phyloP scores from a whole-genome alignment of 2,329 filamentous ascomycete genomes.

The Fusarium abutilonis region DNA sequence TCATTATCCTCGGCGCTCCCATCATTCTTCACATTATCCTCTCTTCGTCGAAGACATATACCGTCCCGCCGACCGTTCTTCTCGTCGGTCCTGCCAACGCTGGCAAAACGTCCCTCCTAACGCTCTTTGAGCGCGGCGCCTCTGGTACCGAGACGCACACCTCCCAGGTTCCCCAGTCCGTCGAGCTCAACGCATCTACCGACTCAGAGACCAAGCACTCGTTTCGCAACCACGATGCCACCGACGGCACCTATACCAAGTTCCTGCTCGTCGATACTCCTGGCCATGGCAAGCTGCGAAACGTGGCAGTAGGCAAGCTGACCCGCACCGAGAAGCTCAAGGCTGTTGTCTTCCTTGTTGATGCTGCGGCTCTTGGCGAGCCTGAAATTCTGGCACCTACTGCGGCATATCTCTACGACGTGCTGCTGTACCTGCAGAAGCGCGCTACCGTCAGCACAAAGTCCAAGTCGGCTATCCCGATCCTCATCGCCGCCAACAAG shows the following conservation, averaged over 20 bases:
- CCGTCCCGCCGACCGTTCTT: slow-evolving; percentile 78
- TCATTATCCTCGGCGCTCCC: slow-evolving; percentile 78
- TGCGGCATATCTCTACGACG: slow-evolving; percentile 87
- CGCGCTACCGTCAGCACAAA: slow-evolving; percentile 61
- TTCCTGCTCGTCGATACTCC: slow-evolving; percentile 89
- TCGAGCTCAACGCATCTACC: slow-evolving; percentile 66
- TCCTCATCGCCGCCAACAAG: slow-evolving; percentile 94
- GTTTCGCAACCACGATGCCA: slow-evolving; percentile 66
- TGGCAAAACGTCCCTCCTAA: slow-evolving; percentile 91
- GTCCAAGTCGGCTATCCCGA: slow-evolving; percentile 63
- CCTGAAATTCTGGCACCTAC: slow-evolving; percentile 73
- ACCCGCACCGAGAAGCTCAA: slow-evolving; percentile 61
- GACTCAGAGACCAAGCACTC: slow-evolving; percentile 55
- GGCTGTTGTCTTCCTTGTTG: slow-evolving; percentile 88
- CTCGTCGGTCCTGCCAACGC: slow-evolving; percentile 82
- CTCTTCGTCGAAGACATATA: slow-evolving; percentile 72
- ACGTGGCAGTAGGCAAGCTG: slow-evolving; percentile 68
- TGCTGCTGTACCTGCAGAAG: slow-evolving; percentile 85
- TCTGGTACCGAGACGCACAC: slow-evolving; percentile 62
- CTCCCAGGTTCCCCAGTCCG: slow-evolving; percentile 59
- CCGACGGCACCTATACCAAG: slow-evolving; percentile 68
- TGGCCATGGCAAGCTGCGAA: slow-evolving; percentile 92
- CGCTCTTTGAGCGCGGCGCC: slow-evolving; percentile 71
- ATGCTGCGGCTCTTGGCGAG: slow-evolving; percentile 75
- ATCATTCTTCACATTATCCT: slow-evolving; percentile 80